A percentile compares a stretch with the other conserved stretches of the same genome.
Evolutionary conservation across 2,329 filamentous ascomycete genomes (phyloP).

Genomic region (Fusarium zealandicum): DNA sequence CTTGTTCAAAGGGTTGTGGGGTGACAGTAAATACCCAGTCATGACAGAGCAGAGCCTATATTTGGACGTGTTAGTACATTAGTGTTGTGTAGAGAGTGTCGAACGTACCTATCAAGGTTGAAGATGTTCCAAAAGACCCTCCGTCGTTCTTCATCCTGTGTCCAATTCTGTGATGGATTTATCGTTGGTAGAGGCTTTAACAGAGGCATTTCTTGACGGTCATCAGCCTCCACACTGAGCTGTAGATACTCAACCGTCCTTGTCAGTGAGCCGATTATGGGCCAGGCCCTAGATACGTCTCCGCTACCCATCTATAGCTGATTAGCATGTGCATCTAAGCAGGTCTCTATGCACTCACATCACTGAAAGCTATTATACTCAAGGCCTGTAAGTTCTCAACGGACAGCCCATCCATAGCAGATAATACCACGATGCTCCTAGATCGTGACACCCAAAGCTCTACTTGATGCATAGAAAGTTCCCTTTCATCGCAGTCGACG

Average conservation of each 20-base stretch:
- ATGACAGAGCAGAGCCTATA: slow-evolving; percentile 26
- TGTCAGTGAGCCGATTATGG: slow-evolving; percentile 42
- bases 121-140: slow-evolving; percentile 47
- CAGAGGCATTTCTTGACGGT: slow-evolving; percentile 10
- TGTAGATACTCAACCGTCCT: slow-evolving; percentile 44
- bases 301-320: slow-evolving; percentile 40
- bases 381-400: slow-evolving; percentile 36
- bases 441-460: slow-evolving; percentile 26
- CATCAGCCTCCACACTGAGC: slow-evolving; percentile 39
- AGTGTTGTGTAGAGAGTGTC: fast-evolving
- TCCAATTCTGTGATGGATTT: slow-evolving; percentile 40
- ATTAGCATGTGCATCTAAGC: fast-evolving
- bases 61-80: background rate
- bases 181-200: slow-evolving; percentile 6
- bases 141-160: slow-evolving; percentile 44
- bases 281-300: slow-evolving; percentile 39
- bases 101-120: slow-evolving; percentile 40
- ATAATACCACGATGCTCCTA: slow-evolving; percentile 28
- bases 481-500: background rate
- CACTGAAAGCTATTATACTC: slow-evolving; percentile 33
- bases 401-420: slow-evolving; percentile 33
- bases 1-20: fast-evolving
- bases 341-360: slow-evolving; percentile 6
- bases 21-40: slow-evolving; percentile 14
- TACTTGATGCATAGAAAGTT: background rate